phyloP scores from a whole-genome alignment of 257 asterid species.

The Capsicum chinense region DNA sequence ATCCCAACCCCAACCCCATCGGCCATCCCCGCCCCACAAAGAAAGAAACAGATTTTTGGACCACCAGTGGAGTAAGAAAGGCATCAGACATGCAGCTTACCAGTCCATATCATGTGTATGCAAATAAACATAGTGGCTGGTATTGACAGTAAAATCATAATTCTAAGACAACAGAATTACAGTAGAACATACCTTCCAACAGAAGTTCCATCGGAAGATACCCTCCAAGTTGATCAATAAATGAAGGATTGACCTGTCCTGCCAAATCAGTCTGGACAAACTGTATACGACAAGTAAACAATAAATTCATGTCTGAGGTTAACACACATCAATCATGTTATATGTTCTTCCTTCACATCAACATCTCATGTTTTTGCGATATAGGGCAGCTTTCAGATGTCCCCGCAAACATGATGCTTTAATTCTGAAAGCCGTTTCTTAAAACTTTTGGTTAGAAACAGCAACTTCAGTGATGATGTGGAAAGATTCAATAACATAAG shows the following conservation, averaged over 20 bases:
- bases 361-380: neutral
- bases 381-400: neutral
- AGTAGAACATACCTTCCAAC: constrained; percentile 60
- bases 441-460: neutral
- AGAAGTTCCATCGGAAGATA: constrained; percentile 82
- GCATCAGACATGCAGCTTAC: neutral
- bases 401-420: neutral
- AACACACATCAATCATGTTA: constrained; percentile 29
- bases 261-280: constrained; percentile 83
- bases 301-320: neutral
- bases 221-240: constrained; percentile 62
- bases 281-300: constrained; percentile 49
- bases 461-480: neutral
- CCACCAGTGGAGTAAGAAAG: neutral
- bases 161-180: constrained; percentile 12
- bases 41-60: neutral
- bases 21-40: neutral
- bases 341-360: neutral
- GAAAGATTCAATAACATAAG: neutral
- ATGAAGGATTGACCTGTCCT: constrained; percentile 46
- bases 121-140: neutral
- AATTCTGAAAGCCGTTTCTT: neutral
- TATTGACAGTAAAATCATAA: neutral
- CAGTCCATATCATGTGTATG: neutral
- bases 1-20: neutral